These are phyloP conservation scores for Gonapodya sp. DNA, from an alignment of 192 early-diverging fungal genomes.

Conservation along the genomic window DNA sequence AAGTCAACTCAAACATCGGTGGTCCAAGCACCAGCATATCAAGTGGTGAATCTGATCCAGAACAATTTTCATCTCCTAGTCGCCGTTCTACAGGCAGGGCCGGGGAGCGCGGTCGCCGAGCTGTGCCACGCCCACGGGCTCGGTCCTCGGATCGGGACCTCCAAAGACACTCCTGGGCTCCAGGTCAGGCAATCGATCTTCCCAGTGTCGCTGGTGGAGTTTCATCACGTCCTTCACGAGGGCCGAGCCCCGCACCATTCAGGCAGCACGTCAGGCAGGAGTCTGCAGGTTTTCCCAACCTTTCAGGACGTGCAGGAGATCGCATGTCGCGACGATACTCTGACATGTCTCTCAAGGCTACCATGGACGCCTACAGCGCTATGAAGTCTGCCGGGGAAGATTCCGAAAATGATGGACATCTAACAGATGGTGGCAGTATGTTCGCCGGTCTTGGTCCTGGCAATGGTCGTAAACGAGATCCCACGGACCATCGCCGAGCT, in stretches of 20 bases:
- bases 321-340: not conserved
- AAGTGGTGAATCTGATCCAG: not conserved
- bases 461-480: not conserved
- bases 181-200: not conserved
- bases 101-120: not conserved
- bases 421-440: not conserved
- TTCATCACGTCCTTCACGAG: too few species aligned
- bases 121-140: not conserved
- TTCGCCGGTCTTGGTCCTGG: not conserved
- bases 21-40: not conserved
- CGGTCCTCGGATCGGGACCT: not conserved
- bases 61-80: not conserved
- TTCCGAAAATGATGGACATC: not conserved
- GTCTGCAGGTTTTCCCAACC: not conserved
- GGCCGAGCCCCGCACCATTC: not conserved
- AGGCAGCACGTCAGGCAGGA: not conserved
- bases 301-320: not conserved
- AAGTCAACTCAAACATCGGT: not conserved
- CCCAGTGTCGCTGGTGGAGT: too few species aligned
- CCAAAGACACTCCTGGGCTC: not conserved
- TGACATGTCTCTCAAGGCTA: not conserved
- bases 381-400: not conserved
- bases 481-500: not conserved
- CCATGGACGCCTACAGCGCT: not conserved
- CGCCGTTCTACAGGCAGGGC: not conserved